phyloP scores from a whole-genome alignment of 805 yeast genomes.

The Candida broadrunensis region DNA sequence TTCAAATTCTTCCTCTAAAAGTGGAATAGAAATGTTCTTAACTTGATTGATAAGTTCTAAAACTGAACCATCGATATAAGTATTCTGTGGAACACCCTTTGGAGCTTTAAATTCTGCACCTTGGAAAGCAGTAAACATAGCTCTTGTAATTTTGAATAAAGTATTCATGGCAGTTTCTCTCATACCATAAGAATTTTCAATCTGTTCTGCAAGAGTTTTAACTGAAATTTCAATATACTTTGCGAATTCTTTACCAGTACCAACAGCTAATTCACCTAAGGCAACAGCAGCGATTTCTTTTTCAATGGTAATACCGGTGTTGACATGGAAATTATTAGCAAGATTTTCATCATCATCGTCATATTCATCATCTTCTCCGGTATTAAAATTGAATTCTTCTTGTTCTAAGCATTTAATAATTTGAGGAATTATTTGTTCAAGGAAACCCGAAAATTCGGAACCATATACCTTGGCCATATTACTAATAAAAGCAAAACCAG shows the following conservation, averaged over 20 bases:
- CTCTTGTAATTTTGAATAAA: slow-evolving; percentile 77
- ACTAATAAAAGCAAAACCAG: slow-evolving; percentile 90
- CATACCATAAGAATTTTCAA: slow-evolving; percentile 85
- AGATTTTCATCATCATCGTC: slow-evolving; percentile 61
- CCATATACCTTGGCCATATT: slow-evolving; percentile 95
- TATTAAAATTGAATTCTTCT: slow-evolving; percentile 73
- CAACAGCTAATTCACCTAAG: slow-evolving; percentile 80
- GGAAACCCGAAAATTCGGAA: slow-evolving; percentile 81
- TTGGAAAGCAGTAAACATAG: slow-evolving; percentile 57
- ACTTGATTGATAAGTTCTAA: slow-evolving; percentile 61
- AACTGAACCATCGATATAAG: slow-evolving; percentile 58
- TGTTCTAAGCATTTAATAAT: slow-evolving; percentile 80
- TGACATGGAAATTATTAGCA: slow-evolving; percentile 75
- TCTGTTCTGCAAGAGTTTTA: slow-evolving; percentile 62
- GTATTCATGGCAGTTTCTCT: slow-evolving; percentile 82
- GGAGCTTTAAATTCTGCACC: slow-evolving; percentile 52
- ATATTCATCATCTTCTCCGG: slow-evolving; percentile 45
- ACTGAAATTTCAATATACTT: slow-evolving; percentile 72
- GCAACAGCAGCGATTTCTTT: slow-evolving; percentile 95
- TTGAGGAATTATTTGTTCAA: slow-evolving; percentile 79
- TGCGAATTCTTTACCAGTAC: slow-evolving; percentile 78
- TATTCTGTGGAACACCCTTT: slow-evolving; percentile 58
- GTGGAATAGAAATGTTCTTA: slow-evolving; percentile 60
- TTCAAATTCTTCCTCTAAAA: slow-evolving; percentile 79
- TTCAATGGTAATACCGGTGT: slow-evolving; percentile 93